Evolutionary conservation across 1,139 yeast species (phyloP), one percentile per base, ranked within the genome.

Genomic region (Candida sp.): DNA sequence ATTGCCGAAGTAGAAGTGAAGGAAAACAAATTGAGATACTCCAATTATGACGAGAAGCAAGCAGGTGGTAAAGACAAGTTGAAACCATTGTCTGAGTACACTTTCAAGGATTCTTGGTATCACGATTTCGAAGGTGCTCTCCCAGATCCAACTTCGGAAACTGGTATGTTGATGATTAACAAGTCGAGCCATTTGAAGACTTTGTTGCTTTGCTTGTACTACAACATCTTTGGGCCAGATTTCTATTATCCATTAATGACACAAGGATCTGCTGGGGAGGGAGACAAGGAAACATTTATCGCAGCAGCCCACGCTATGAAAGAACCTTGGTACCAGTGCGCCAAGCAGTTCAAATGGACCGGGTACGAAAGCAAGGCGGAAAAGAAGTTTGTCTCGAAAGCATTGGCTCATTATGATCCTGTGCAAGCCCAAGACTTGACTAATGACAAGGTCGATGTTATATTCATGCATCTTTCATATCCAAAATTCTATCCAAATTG

Each of bases 241-340:
- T 74, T 70, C 57, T 85, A 83, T 62, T 85, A 85, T 59, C 85
- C 88, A 3, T 63, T 85, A 50, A 67, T 85, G 57, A 79, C 88
- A 0, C 90, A 84, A 65, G 89, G 90, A 5, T 77, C 86, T 11
- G 88, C 89, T 1, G 90, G 90, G 27, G 88, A 85, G 66, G 90
- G 90, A 45, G 90, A 85, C 58, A 85, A 85, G 63, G 90, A 85
- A 58, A 84, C 90, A 0, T 85, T 84, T 56, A 78, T 85, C 28
- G 86, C 87, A 2, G 88, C 90, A 1, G 88, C 89, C 0, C 75
- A 73, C 49, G 85, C 76, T 0, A 60, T 84, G 56, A 59, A 69
- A 0, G 66, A 73, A 47, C 80, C 81, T 3, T 82, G 79, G 67
- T 82, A 79, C 64, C 89, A 83, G 62, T 82, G 86, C 5, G 58